Evolutionary conservation across 1,139 yeast genomes (phyloP).

Genomic region (Geotrichum citri-aurantii): DNA sequence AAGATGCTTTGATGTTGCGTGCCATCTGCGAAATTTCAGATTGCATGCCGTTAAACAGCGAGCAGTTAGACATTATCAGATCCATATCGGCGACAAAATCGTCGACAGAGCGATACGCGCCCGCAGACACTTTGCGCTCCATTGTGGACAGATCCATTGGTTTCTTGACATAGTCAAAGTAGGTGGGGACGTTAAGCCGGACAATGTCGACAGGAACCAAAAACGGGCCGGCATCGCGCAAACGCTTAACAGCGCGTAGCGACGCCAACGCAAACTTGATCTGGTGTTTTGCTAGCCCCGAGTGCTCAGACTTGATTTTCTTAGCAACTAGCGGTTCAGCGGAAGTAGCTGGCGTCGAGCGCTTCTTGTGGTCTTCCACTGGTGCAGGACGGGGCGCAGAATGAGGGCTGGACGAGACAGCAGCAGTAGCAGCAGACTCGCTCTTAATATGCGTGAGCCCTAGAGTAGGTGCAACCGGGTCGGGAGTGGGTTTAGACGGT

Average conservation of each 20-base stretch:
- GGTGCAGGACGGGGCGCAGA: neutral
- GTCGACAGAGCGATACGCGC: constrained; percentile 65
- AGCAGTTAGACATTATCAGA: constrained; percentile 77
- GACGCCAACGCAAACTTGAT: constrained; percentile 48
- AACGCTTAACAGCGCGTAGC: constrained; percentile 66
- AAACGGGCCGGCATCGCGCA: constrained; percentile 91
- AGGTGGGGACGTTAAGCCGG: constrained; percentile 84
- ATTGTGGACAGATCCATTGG: constrained; percentile 96
- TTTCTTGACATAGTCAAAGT: constrained; percentile 70
- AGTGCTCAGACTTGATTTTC: constrained; percentile 20
- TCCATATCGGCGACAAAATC: constrained; percentile 76
- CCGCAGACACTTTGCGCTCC: constrained; percentile 64
- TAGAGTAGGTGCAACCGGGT: neutral
- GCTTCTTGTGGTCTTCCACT: neutral
- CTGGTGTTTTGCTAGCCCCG: constrained; percentile 85
- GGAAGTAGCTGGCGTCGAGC: neutral
- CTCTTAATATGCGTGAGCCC: neutral
- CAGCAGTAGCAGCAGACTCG: neutral
- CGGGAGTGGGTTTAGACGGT: neutral
- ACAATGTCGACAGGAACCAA: constrained; percentile 83
- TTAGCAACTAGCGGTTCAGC: constrained; percentile 23
- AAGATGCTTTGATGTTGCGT: constrained; percentile 78
- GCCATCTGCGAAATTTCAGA: constrained; percentile 89
- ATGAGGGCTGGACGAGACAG: neutral
- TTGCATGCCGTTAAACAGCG: constrained; percentile 75